phyloP scores from a whole-genome alignment of 73 alveolate genomes.

The Tetrahymena malaccensis region DNA sequence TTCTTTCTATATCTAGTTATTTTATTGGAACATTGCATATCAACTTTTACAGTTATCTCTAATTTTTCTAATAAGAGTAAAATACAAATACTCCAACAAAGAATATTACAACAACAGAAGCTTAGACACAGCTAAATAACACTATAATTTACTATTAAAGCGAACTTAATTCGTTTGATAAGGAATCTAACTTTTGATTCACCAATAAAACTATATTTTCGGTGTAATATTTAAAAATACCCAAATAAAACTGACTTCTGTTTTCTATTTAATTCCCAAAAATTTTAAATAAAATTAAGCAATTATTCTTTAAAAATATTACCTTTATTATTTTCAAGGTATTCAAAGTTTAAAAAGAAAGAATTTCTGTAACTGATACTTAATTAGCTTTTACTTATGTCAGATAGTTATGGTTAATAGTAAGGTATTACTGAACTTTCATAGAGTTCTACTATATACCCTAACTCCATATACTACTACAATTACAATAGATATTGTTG shows the following conservation, averaged over 20 bases:
- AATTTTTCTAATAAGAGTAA: neutral
- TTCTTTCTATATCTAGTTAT: neutral
- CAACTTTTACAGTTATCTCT: neutral
- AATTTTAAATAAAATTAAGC: neutral
- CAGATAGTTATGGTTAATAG: neutral
- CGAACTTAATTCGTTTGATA: neutral
- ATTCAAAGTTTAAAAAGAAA: neutral
- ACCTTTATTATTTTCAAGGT: neutral
- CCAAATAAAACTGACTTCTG: neutral
- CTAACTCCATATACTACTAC: neutral
- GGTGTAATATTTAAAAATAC: neutral
- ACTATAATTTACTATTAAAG: neutral
- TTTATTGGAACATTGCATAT: neutral
- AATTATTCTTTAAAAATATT: neutral
- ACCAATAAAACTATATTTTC: neutral
- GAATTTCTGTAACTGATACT: neutral
- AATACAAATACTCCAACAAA: neutral
- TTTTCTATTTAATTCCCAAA: neutral
- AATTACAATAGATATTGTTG: neutral
- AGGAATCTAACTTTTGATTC: neutral
- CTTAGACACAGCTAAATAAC: neutral
- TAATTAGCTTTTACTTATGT: neutral
- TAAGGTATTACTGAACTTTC: neutral
- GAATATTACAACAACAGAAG: neutral
- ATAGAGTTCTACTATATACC: neutral